Evolutionary conservation across 2,329 filamentous ascomycete species (phyloP).

Genomic region (Neofusicoccum sp.): DNA sequence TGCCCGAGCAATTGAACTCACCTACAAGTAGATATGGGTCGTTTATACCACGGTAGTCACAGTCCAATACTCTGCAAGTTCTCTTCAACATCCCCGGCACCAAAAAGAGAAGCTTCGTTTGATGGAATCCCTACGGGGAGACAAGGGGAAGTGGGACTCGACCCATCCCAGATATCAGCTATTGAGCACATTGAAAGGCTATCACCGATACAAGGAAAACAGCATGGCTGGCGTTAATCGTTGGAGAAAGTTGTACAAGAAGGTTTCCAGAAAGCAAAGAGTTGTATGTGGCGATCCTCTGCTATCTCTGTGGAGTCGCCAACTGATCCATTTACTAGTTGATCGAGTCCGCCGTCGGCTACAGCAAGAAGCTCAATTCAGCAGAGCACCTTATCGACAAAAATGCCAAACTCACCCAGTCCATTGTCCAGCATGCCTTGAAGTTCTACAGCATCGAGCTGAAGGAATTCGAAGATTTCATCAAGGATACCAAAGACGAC

Average conservation of each 20-base stretch:
- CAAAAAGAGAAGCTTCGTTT: slow-evolving; percentile 23
- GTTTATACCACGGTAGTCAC: neutral
- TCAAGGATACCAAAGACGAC: slow-evolving; percentile 38
- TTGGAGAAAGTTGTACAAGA: slow-evolving; percentile 27
- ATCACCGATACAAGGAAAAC: slow-evolving; percentile 23
- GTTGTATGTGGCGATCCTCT: neutral
- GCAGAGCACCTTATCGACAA: slow-evolving; percentile 43
- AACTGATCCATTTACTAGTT: slow-evolving; percentile 12
- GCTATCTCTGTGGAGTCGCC: neutral
- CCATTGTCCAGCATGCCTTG: slow-evolving; percentile 47
- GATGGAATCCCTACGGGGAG: slow-evolving; percentile 24
- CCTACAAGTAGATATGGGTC: neutral
- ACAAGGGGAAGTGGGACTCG: slow-evolving; percentile 26
- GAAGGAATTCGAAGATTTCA: slow-evolving; percentile 47
- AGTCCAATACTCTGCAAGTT: neutral
- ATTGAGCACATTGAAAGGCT: slow-evolving; percentile 25
- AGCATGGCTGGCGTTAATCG: slow-evolving; percentile 25
- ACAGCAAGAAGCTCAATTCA: slow-evolving; percentile 44
- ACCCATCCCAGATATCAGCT: slow-evolving; percentile 20
- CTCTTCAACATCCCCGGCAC: neutral
- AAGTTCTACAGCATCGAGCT: slow-evolving; percentile 47
- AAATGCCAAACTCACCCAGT: slow-evolving; percentile 49
- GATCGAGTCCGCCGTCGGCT: slow-evolving; percentile 24
- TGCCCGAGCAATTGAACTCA: neutral
- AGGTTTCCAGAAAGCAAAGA: slow-evolving; percentile 26